These are phyloP conservation scores for Thalassiosira hispida DNA, from an alignment of 352 stramenopile genomes.

Conservation along the genomic window DNA sequence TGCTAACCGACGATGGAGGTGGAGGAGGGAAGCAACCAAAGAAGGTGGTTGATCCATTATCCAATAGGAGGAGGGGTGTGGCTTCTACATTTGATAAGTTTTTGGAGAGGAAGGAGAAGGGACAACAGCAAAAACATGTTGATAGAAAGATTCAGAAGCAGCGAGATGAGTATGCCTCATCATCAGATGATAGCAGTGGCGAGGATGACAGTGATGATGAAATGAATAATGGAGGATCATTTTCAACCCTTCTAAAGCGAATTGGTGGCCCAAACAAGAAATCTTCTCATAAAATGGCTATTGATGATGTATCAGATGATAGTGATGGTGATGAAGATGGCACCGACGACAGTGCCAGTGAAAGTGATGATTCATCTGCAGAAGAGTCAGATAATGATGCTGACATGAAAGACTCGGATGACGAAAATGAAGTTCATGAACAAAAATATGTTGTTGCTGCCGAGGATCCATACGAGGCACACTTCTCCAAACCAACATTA, in stretches of 20 bases:
- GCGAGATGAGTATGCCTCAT: too few relatives aligned
- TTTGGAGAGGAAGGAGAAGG: slow-evolving; percentile 6
- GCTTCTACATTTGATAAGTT: slow-evolving; percentile 10
- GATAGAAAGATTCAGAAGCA: too few relatives aligned
- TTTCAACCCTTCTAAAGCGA: slow-evolving; percentile 24
- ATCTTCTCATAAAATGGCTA: slow-evolving; percentile 9
- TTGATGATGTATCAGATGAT: slow-evolving; percentile 24
- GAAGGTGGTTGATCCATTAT: not conserved
- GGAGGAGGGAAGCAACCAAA: not conserved
- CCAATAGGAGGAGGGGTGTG: slow-evolving; percentile 1
- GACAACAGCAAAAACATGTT: too few relatives aligned
- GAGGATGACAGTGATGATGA: slow-evolving; percentile 12
- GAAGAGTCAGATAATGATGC: slow-evolving; percentile 12
- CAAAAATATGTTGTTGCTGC: slow-evolving; percentile 18
- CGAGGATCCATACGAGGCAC: slow-evolving; percentile 42
- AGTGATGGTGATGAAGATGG: slow-evolving; percentile 11
- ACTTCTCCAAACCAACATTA: slow-evolving; percentile 38
- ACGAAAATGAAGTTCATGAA: not conserved
- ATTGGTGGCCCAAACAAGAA: slow-evolving; percentile 7
- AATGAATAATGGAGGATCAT: slow-evolving; percentile 4
- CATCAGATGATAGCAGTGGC: slow-evolving; percentile 21
- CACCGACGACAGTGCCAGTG: slow-evolving; percentile 13
- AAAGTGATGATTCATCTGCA: slow-evolving; percentile 15
- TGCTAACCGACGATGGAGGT: not conserved
- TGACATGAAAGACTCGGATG: not conserved